phyloP scores from a whole-genome alignment of 2,329 filamentous ascomycete species.

The Xylariomycetidae sp. region DNA sequence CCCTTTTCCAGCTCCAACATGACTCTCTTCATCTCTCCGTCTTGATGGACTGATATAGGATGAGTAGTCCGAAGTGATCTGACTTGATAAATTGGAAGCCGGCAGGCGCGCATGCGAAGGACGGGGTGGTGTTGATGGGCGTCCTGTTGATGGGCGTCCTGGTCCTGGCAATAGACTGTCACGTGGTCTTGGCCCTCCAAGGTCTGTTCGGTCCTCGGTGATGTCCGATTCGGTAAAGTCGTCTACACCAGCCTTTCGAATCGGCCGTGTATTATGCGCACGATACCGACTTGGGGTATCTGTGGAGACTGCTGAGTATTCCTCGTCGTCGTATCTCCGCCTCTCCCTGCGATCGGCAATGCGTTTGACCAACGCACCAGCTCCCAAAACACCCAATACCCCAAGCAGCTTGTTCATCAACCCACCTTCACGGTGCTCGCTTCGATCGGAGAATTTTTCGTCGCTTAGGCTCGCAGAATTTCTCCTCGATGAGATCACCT shows the following conservation, averaged over 20 bases:
- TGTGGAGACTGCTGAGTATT: constrained; percentile 57
- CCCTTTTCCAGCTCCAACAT: constrained; percentile 49
- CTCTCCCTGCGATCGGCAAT: constrained; percentile 48
- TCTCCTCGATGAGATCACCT: constrained; percentile 46
- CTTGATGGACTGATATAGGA: constrained; percentile 59
- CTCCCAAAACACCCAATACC: constrained; percentile 56
- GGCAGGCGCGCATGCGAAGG: constrained; percentile 38
- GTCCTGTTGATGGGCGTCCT: constrained; percentile 36
- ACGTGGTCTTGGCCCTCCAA: constrained; percentile 24
- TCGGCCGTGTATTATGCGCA: constrained; percentile 25
- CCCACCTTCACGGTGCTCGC: constrained; percentile 35
- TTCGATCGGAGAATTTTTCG: constrained; percentile 58
- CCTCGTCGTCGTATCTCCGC: constrained; percentile 45
- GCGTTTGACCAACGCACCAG: constrained; percentile 54
- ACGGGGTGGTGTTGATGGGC: constrained; percentile 41
- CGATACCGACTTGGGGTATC: constrained; percentile 50
- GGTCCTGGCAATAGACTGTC: constrained; percentile 43
- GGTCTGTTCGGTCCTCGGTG: constrained; percentile 38
- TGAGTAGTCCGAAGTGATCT: constrained; percentile 51
- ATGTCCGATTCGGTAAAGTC: constrained; percentile 34
- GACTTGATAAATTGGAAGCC: constrained; percentile 36
- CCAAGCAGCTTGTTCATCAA: constrained; percentile 56
- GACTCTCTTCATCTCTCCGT: constrained; percentile 37
- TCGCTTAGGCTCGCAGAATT: constrained; percentile 52
- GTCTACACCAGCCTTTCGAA: constrained; percentile 18